phyloP scores from a whole-genome alignment of 176 grass and related monocot species.

The Zea luxurians region DNA sequence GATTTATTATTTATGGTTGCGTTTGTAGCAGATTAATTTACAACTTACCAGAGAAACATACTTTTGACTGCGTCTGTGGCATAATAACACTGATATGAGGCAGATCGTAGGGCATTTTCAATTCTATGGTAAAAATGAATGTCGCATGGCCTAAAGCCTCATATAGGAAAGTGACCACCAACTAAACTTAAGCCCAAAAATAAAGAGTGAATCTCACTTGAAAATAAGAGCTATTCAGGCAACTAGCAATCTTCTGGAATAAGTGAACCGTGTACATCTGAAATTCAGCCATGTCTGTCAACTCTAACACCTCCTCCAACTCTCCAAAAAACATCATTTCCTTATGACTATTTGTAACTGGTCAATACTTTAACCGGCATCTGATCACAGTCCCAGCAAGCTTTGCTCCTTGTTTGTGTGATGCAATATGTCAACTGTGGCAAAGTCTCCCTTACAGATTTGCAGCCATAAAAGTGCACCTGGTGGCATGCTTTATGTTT shows the following conservation, averaged over 20 bases:
- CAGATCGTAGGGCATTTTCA: no score
- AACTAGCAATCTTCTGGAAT: slow-evolving; percentile 62
- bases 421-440: slow-evolving; percentile 83
- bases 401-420: slow-evolving; percentile 81
- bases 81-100: no score
- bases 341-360: slow-evolving; percentile 18
- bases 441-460: neutral
- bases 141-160: no score
- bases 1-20: no score
- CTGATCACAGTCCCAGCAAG: slow-evolving; percentile 71
- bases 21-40: no score
- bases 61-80: no score
- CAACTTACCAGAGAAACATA: no score
- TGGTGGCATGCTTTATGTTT: no score
- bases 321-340: slow-evolving; percentile 97
- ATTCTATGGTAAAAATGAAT: no score
- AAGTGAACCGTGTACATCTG: slow-evolving; percentile 82
- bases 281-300: slow-evolving; percentile 73
- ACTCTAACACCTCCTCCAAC: slow-evolving; percentile 82
- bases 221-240: slow-evolving; percentile 90
- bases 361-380: slow-evolving; percentile 82
- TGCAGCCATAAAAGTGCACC: no score
- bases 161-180: no score
- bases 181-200: no score
- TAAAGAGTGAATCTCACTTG: slow-evolving; percentile 35